phyloP scores from a whole-genome alignment of 1,284 basidiomycete species.

The Rhodotorula sp. region DNA sequence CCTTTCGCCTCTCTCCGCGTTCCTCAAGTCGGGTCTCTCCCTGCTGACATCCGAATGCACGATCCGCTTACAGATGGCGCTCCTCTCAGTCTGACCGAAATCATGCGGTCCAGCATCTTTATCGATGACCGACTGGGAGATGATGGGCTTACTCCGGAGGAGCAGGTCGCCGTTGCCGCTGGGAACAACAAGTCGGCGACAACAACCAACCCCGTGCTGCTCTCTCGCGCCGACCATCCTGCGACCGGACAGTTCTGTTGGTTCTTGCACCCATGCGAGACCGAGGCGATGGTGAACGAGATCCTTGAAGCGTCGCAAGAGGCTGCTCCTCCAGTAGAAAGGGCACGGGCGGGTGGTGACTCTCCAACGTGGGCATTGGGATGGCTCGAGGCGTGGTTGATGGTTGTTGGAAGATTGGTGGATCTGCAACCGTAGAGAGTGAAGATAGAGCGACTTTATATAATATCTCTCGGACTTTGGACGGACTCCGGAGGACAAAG shows the following conservation, averaged over 20 bases:
- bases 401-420: conserved; percentile 64
- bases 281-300: conserved; percentile 62
- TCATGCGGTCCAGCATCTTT: conserved; percentile 62
- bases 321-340: conserved; percentile 16
- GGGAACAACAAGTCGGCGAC: not conserved
- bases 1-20: conserved; percentile 10
- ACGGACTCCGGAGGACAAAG: too few species aligned
- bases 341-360: too few species aligned
- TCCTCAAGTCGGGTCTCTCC: too few species aligned
- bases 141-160: not conserved
- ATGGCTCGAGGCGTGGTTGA: conserved; percentile 71
- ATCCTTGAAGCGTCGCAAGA: conserved; percentile 53
- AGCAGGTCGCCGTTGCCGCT: too few species aligned
- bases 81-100: conserved; percentile 59
- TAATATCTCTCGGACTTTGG: too few species aligned
- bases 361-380: conserved; percentile 38
- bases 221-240: conserved; percentile 80
- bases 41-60: not conserved
- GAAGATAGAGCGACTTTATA: not conserved
- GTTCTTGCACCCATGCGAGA: conserved; percentile 81
- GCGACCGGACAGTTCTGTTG: conserved; percentile 67
- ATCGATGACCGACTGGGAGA: conserved; percentile 44
- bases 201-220: conserved; percentile 57
- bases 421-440: conserved; percentile 49
- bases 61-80: conserved; percentile 58